These are phyloP conservation scores for Pelargonium nanum DNA, from an alignment of 345 rosid species.

Conservation along the genomic window DNA sequence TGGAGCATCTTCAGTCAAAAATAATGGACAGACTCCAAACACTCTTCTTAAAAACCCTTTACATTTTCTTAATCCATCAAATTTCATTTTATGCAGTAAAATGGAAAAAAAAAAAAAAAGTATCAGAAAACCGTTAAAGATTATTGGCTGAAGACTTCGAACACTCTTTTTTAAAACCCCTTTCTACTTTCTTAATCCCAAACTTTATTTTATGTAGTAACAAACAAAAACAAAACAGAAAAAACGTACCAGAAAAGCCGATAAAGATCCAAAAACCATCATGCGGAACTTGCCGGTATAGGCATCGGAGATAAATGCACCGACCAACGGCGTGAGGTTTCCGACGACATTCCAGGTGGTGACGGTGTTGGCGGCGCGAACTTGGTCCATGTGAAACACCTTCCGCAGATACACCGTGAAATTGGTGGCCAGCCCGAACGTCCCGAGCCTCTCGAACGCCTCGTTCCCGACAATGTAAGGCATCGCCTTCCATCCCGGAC, in stretches of 20 bases:
- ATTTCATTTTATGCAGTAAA: too few species aligned
- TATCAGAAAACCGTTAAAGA: too few species aligned
- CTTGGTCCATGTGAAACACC: slow-evolving; percentile 27
- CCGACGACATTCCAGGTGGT: slow-evolving; percentile 24
- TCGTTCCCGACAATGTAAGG: slow-evolving; percentile 53
- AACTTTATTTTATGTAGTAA: neutral
- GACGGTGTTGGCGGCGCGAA: slow-evolving; percentile 19
- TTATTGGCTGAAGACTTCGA: too few species aligned
- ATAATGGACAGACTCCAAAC: too few species aligned
- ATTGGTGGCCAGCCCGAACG: slow-evolving; percentile 28
- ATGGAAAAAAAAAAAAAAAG: too few species aligned
- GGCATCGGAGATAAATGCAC: slow-evolving; percentile 43
- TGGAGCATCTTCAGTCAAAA: too few species aligned
- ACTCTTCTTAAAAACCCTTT: too few species aligned
- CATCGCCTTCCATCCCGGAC: slow-evolving; percentile 70
- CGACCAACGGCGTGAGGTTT: slow-evolving; percentile 27
- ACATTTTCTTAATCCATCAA: too few species aligned
- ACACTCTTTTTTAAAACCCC: too few species aligned
- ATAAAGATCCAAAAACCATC: slow-evolving; percentile 37
- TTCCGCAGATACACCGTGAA: slow-evolving; percentile 25
- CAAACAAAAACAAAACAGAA: neutral
- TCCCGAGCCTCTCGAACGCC: slow-evolving; percentile 39
- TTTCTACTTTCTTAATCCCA: too few species aligned
- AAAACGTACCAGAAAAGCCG: slow-evolving; percentile 43
- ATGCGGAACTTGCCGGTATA: slow-evolving; percentile 36